These are phyloP conservation scores for Helminthosporium solani DNA, from an alignment of 2,329 filamentous ascomycete species.

Conservation along the genomic window DNA sequence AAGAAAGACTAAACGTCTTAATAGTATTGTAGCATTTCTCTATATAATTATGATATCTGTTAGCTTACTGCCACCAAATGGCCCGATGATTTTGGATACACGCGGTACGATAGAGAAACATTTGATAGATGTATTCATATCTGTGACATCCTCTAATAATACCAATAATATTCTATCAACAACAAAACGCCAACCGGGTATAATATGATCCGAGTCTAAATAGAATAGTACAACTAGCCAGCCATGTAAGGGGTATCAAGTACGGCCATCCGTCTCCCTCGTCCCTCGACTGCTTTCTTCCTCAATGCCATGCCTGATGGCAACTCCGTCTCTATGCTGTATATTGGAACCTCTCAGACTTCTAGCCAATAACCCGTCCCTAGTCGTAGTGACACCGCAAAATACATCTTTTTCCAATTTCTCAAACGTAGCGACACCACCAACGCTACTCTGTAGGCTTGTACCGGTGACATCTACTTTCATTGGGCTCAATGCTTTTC, in stretches of 20 bases:
- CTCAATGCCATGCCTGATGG: too few relatives aligned
- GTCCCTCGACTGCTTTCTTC: not conserved
- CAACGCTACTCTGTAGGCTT: not conserved
- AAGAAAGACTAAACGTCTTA: too few relatives aligned
- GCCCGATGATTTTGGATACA: too few relatives aligned
- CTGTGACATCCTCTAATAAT: too few relatives aligned
- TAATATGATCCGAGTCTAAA: not conserved
- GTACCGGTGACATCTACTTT: slow-evolving; percentile 10
- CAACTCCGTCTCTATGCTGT: slow-evolving; percentile 23
- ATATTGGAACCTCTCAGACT: slow-evolving; percentile 64
- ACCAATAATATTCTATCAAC: too few relatives aligned
- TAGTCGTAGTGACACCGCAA: slow-evolving; percentile 53
- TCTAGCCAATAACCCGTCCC: slow-evolving; percentile 70
- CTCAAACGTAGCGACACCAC: slow-evolving; percentile 51
- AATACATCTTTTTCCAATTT: slow-evolving; percentile 58
- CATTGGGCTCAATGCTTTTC: slow-evolving; percentile 17
- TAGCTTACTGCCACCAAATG: too few relatives aligned
- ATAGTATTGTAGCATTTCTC: too few relatives aligned
- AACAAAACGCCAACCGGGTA: not conserved
- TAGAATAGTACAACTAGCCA: not conserved
- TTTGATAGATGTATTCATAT: too few relatives aligned
- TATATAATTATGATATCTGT: too few relatives aligned
- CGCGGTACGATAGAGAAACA: too few relatives aligned
- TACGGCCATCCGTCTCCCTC: not conserved
- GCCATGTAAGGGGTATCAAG: not conserved